Evolutionary conservation across 371 early-diverging fungal species (phyloP), one percentile per base, ranked within the genome.

Genomic region (Mucor indicus): DNA sequence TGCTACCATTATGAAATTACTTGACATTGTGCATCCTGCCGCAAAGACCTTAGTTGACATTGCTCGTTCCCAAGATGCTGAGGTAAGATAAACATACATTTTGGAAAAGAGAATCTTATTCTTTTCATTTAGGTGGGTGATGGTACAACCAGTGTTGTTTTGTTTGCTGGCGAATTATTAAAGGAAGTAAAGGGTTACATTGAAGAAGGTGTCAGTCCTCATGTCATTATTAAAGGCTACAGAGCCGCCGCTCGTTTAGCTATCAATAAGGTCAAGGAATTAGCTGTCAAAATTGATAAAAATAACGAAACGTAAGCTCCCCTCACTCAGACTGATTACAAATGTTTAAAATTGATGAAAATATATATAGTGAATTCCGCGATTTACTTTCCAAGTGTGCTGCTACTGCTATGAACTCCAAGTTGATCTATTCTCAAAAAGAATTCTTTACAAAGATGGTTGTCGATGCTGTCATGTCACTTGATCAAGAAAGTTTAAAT

Each of bases 31-130:
- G 33, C 99, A 99, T 69, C 99, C 99, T 38, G 98, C 98, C 24
- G 99, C 95, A 50, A 95, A 95, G 77, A 90, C 99, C 5, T 78
- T 99, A 23, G 98, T 98, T 9, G 96, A 94, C 61, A 95, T 99
- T 71, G 96, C 98, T 31, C 85, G 98, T 53, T 90, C 98, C 39
- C 99, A 99, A 81, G 99, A 99, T 81, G 96, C 95, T n/a, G 99
- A 99, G 81, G 97, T 95, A 53, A 35, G 20, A 21, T 16, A n/a
- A 19, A 6, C 6, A 29, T 29, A 29, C 6, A 42, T 25, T 27
- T 21, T 22, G 21, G 27, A 38, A 32, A 36, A 29, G 19, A 7
- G 6, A 10, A 29, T n/a, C 25, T 29, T 9, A 4, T 35, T 15
- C 40, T 35, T 30, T 36, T n/a, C 13, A 16, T 0, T 17, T 44